Evolutionary conservation across 495 filamentous ascomycete genomes (phyloP).

Genomic region (Oidiodendron maius): DNA sequence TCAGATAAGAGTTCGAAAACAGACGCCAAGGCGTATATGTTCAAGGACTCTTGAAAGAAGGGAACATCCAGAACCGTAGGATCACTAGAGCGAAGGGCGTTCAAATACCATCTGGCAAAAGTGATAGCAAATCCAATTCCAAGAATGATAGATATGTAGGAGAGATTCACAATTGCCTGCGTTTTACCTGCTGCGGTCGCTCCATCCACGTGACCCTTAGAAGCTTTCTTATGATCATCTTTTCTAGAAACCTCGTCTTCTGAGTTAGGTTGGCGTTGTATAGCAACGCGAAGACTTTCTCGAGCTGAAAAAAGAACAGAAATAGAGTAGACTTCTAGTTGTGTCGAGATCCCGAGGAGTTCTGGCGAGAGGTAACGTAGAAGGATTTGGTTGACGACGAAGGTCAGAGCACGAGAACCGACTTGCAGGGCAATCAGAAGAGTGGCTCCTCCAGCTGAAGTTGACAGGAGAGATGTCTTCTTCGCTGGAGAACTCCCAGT

Average conservation of each 20-base stretch:
- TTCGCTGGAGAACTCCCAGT: neutral
- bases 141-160: slow-evolving; percentile 68
- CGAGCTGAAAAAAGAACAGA: slow-evolving; percentile 86
- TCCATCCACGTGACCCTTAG: slow-evolving; percentile 18
- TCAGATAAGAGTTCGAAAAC: slow-evolving; percentile 77
- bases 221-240: slow-evolving; percentile 5
- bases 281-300: slow-evolving; percentile 78
- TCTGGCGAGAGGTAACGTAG: slow-evolving; percentile 80
- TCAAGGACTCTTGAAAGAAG: slow-evolving; percentile 56
- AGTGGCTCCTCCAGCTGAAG: slow-evolving; percentile 65
- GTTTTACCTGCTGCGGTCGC: slow-evolving; percentile 23
- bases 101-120: slow-evolving; percentile 61
- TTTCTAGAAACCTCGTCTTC: slow-evolving; percentile 20
- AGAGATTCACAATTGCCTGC: slow-evolving; percentile 81
- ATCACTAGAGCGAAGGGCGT: slow-evolving; percentile 30
- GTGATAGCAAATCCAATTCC: slow-evolving; percentile 57
- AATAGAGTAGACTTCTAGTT: slow-evolving; percentile 85
- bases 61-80: slow-evolving; percentile 41
- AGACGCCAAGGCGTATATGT: slow-evolving; percentile 67
- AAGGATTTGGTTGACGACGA: slow-evolving; percentile 82
- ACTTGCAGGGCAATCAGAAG: slow-evolving; percentile 84
- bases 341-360: slow-evolving; percentile 75
- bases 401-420: slow-evolving; percentile 77
- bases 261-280: slow-evolving; percentile 64
- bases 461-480: slow-evolving; percentile 14